Conservation (phyloP, 306 rosid species). For the Glycine soja region DNA sequence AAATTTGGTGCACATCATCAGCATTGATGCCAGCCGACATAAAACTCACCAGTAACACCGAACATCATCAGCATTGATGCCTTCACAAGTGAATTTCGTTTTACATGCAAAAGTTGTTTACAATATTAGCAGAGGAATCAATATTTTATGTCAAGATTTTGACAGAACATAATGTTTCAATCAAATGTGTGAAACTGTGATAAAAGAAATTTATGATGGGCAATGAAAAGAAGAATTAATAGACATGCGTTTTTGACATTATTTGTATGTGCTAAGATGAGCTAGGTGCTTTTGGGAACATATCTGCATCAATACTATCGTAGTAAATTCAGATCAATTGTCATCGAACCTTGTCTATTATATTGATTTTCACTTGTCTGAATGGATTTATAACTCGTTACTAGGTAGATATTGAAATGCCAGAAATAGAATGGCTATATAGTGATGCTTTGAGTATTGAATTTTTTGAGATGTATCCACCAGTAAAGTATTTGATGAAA, state of each 20-base stretch:
- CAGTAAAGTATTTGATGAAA: conserved; percentile 18
- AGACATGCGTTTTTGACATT: no score
- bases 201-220: no score
- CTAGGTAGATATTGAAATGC: conserved; percentile 25
- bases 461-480: conserved; percentile 15
- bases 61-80: no score
- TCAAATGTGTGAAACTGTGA: no score
- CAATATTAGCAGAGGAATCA: no score
- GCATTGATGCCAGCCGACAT: background rate
- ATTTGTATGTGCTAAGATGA: no score
- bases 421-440: background rate
- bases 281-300: background rate
- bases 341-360: background rate
- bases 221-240: no score
- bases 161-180: no score
- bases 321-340: conserved; percentile 5
- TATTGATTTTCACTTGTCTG: background rate
- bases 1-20: background rate
- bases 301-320: background rate
- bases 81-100: no score
- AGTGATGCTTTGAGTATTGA: conserved; percentile 29
- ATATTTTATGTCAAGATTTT: no score
- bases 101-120: no score
- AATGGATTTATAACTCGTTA: conserved; percentile 33
- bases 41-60: no score